These are phyloP conservation scores for Aspergillus tanneri DNA, from an alignment of 2,329 filamentous ascomycete genomes.

Conservation along the genomic window DNA sequence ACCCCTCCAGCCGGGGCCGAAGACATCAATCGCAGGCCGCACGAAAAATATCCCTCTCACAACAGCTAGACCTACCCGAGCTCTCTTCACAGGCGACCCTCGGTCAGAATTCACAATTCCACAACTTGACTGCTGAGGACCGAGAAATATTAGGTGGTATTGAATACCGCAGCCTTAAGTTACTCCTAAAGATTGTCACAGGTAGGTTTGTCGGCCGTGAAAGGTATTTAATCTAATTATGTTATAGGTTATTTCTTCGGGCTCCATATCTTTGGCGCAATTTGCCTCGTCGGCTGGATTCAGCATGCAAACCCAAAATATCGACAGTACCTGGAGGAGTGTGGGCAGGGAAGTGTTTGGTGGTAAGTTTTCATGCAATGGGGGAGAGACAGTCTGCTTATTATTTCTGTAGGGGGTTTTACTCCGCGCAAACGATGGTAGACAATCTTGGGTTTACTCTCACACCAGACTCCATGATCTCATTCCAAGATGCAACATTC, in stretches of 20 bases:
- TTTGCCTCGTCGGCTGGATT: constrained; percentile 53
- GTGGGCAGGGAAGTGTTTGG: constrained; percentile 47
- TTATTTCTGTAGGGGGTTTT: constrained; percentile 51
- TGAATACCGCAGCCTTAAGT: constrained; percentile 52
- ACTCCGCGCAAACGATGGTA: constrained; percentile 53
- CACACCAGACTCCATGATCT: constrained; percentile 55
- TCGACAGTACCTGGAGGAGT: constrained; percentile 39
- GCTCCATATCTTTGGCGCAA: constrained; percentile 48
- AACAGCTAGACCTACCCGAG: too few relatives aligned
- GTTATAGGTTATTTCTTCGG: constrained; percentile 50
- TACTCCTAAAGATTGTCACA: constrained; percentile 49
- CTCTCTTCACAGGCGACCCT: constrained; percentile 48
- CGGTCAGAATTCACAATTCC: constrained; percentile 49
- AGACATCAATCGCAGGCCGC: too few relatives aligned
- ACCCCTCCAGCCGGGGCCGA: too few relatives aligned
- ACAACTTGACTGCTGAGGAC: constrained; percentile 44
- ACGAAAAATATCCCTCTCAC: too few relatives aligned
- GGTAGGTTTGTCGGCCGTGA: too few relatives aligned
- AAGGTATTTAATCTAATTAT: too few relatives aligned
- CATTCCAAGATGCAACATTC: constrained; percentile 47
- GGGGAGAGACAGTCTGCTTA: too few relatives aligned
- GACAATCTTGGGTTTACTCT: constrained; percentile 56
- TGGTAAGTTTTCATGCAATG: too few relatives aligned
- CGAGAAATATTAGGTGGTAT: constrained; percentile 51
- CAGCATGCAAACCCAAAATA: constrained; percentile 44